Base-by-base conservation (phyloP, 1,284 basidiomycete species). In the Ceratobasidium sp. region DNA sequence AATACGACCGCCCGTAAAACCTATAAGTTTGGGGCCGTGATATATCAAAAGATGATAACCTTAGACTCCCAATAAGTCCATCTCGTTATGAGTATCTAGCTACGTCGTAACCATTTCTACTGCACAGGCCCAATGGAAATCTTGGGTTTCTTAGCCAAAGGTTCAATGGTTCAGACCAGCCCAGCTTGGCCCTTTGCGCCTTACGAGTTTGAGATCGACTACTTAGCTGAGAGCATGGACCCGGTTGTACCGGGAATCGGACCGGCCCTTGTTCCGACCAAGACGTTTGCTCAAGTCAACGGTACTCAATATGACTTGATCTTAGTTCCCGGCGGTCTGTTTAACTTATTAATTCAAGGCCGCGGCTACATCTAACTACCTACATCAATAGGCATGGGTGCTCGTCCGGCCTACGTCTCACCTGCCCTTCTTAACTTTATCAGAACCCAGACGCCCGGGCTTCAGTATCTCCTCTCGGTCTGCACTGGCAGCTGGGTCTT, bases 401-500 rank as follows among this genome's bases (percentile, higher is more conserved):
- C 70, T 12, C 42, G 57, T 4, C 70, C 70, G 4, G 38, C 56
- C 4, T 57, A 61, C 28, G 48, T 74, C 17, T 62, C 70, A 13
- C 42, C 57, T 50, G 44, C 57, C 23, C 9, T 74, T 33, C 52
- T 78, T 3, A 54, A 67, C 3, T 78, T 75, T 50, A 56, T 74
- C n/a, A 64, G 42, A 48, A 48, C 28, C 4, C 57, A 62, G 52
- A 46, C 65, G 5, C 78, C 78, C 10, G 66, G 62, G 13, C 76
- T 78, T 46, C 48, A 78, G 57, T 78, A 79, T 61, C 57, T 79
- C 2, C 40, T 74, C 15, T 71, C 61, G n/a, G 79, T 79, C 40
- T 80, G 79, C 50, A 79, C 78, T 6, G 79, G 79, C 7, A 62
- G 50, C n/a, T 77, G 73, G 67, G 42, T 80, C 1, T 28, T 80